A percentile compares a stretch with the other conserved stretches of the same genome.
Evolutionary conservation across 257 asterid species (phyloP).

Genomic region (Linaria vulgaris): DNA sequence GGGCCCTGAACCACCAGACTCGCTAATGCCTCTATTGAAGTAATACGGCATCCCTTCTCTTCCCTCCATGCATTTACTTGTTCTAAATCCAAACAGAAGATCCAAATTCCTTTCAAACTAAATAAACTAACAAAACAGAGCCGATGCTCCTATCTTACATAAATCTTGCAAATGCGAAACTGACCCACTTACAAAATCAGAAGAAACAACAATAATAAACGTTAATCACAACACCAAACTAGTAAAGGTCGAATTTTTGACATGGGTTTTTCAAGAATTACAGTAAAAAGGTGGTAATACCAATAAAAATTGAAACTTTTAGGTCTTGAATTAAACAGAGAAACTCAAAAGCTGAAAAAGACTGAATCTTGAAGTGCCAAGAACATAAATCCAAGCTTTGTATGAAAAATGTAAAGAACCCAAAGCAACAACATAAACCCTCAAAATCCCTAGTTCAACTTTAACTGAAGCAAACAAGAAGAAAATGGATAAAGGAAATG

Average conservation of each 20-base stretch:
- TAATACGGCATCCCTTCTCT: conserved; percentile 72
- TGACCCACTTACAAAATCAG: conserved; percentile 24
- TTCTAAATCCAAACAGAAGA: conserved; percentile 27
- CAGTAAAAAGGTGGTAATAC: conserved; percentile 8
- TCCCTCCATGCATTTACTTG: conserved; percentile 67
- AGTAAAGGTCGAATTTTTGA: conserved; percentile 1
- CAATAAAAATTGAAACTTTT: conserved; percentile 18
- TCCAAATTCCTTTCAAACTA: conserved; percentile 13
- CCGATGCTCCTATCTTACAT: neutral
- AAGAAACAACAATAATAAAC: conserved; percentile 13
- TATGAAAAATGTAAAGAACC: conserved; percentile 41
- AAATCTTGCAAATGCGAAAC: conserved; percentile 36
- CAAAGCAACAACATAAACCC: conserved; percentile 31
- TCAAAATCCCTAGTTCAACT: conserved; percentile 26
- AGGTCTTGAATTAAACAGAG: conserved; percentile 17
- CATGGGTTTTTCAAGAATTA: conserved; percentile 51
- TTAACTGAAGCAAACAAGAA: conserved; percentile 27
- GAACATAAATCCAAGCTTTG: conserved; percentile 37
- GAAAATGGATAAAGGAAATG: conserved; percentile 19
- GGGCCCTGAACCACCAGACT: conserved; percentile 42
- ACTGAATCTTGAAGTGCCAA: conserved; percentile 23
- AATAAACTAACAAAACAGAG: conserved; percentile 5
- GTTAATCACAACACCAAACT: conserved; percentile 20
- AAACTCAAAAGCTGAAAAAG: conserved; percentile 9
- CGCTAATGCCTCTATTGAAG: conserved; percentile 56